Conservation (phyloP, 352 stramenopile species). For the Pythium biforme region DNA sequence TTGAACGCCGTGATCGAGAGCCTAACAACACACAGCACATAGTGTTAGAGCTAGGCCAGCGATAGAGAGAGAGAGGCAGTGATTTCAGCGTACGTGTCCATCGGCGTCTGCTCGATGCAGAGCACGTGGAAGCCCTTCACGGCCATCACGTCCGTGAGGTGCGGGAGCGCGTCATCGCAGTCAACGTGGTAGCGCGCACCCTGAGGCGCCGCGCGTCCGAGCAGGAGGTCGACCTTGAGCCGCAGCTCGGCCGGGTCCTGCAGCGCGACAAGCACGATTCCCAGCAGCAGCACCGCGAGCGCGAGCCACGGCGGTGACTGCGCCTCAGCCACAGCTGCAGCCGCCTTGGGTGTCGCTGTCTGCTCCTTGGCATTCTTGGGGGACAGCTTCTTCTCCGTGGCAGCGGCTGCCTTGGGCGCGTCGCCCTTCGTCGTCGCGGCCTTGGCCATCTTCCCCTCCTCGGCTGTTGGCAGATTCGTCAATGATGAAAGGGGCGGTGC, state of each 20-base stretch:
- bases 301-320: not conserved
- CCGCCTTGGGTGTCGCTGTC: not conserved
- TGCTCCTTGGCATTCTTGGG: not conserved
- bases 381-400: not conserved
- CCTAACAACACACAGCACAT: constrained; percentile 17
- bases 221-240: constrained; percentile 6
- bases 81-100: constrained; percentile 36
- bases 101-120: constrained; percentile 40
- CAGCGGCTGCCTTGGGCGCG: not conserved
- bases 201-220: constrained; percentile 10
- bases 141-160: constrained; percentile 49
- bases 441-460: constrained; percentile 7
- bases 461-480: not conserved
- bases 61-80: not conserved
- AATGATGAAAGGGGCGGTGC: too few relatives aligned
- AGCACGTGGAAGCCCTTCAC: constrained; percentile 73
- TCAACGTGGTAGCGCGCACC: constrained; percentile 13
- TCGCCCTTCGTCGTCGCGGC: not conserved
- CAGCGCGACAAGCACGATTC: constrained; percentile 17
- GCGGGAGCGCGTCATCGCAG: constrained; percentile 35
- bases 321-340: not conserved
- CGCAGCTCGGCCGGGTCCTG: constrained; percentile 20
- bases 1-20: constrained; percentile 51
- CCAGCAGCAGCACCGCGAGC: constrained; percentile 26
- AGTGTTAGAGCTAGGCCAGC: not conserved